A percentile compares a stretch with the other conserved stretches of the same genome.
phyloP scores from a whole-genome alignment of 352 stramenopile species.

The Phytophthora pistaciae region DNA sequence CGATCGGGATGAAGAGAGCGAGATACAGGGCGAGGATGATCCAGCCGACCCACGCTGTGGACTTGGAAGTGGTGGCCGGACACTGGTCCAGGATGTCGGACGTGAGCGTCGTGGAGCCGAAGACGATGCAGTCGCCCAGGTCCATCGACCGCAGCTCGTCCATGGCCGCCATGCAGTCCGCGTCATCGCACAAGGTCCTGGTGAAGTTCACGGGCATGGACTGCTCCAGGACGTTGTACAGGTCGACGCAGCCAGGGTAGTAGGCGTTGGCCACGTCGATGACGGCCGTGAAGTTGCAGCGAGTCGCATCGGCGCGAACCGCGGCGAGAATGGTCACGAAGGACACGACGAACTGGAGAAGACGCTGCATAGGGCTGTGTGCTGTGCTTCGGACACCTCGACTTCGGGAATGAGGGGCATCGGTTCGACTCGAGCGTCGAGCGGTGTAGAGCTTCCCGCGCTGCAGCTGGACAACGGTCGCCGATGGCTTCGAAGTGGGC shows the following conservation, averaged over 20 bases:
- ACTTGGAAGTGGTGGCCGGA: neutral
- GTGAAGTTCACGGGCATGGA: constrained; percentile 39
- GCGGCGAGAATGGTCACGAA: constrained; percentile 9
- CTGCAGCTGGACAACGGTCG: neutral
- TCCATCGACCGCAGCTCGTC: constrained; percentile 25
- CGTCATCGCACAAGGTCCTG: constrained; percentile 22
- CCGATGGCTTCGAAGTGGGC: constrained; percentile 6
- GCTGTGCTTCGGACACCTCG: neutral
- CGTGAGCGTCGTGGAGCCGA: constrained; percentile 29
- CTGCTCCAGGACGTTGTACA: constrained; percentile 40
- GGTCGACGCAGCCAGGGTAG: constrained; percentile 27
- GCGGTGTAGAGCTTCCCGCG: neutral
- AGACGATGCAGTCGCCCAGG: constrained; percentile 43
- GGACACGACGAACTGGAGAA: constrained; percentile 22
- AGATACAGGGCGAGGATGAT: constrained; percentile 14
- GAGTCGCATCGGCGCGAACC: constrained; percentile 3
- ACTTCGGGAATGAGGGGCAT: constrained; percentile 15
- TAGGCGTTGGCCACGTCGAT: constrained; percentile 38
- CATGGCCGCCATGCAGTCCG: constrained; percentile 32
- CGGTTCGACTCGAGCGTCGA: neutral
- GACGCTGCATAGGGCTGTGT: constrained; percentile 11
- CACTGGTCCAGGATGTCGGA: constrained; percentile 41
- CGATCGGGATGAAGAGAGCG: constrained; percentile 20
- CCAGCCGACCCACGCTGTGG: constrained; percentile 13
- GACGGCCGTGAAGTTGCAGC: constrained; percentile 32